Conservation (phyloP, 805 yeast species). For the Wickerhamomyces ciferrii region DNA sequence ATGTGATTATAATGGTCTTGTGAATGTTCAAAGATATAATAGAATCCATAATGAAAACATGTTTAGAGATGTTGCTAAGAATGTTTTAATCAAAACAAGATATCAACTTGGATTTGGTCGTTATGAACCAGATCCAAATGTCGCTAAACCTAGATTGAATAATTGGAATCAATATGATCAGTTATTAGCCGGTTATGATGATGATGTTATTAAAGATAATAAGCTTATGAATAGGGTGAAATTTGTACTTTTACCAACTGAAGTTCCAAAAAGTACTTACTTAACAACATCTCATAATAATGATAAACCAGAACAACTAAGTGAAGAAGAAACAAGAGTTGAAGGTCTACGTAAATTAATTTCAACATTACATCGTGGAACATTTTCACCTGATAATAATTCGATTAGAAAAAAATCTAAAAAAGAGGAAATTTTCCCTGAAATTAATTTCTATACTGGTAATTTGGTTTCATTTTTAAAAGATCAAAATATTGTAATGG, state of each 20-base stretch:
- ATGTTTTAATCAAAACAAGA: constrained; percentile 66
- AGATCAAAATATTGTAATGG: constrained; percentile 25
- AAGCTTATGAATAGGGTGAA: constrained; percentile 62
- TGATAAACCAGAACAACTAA: constrained; percentile 54
- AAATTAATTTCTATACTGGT: constrained; percentile 84
- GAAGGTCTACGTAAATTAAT: constrained; percentile 80
- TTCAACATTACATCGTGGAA: constrained; percentile 53
- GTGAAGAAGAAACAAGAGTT: constrained; percentile 83
- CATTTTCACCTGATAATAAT: constrained; percentile 40
- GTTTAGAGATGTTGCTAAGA: constrained; percentile 31
- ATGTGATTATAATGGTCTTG: constrained; percentile 63
- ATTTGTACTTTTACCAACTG: constrained; percentile 80
- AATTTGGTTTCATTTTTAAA: constrained; percentile 62
- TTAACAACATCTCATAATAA: constrained; percentile 26
- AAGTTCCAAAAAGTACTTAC: constrained; percentile 48
- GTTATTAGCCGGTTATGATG: constrained; percentile 86
- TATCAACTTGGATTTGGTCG: constrained; percentile 64
- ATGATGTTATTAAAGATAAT: constrained; percentile 48
- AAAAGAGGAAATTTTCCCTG: constrained; percentile 55
- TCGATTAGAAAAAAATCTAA: constrained; percentile 24
- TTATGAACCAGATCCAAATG: constrained; percentile 51
- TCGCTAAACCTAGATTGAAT: constrained; percentile 45
- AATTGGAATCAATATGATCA: constrained; percentile 95
- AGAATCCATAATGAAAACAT: constrained; percentile 29
- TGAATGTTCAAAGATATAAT: constrained; percentile 74